A percentile compares a stretch with the other conserved stretches of the same genome.
These are phyloP conservation scores for Fusarium proliferatum DNA, from an alignment of 2,329 filamentous ascomycete species.

Conservation along the genomic window DNA sequence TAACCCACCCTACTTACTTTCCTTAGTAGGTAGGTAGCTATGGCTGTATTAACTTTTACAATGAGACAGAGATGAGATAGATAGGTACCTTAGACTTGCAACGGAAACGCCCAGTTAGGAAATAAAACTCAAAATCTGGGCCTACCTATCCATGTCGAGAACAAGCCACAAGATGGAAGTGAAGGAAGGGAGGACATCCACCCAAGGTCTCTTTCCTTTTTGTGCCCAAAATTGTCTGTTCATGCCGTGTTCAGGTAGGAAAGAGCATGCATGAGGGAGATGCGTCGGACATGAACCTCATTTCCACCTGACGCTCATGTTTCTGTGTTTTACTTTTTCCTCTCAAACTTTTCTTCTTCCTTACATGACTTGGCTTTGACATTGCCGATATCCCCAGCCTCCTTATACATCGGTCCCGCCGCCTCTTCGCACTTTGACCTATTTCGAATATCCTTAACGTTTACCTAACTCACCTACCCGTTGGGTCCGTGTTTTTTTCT, in stretches of 20 bases:
- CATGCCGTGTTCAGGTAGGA: not conserved
- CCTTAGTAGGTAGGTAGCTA: not conserved
- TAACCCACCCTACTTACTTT: not conserved
- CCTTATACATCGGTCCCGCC: constrained; percentile 20
- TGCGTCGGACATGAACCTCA: constrained; percentile 17
- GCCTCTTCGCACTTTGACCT: constrained; percentile 24
- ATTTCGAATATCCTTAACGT: constrained; percentile 2
- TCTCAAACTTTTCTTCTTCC: constrained; percentile 6
- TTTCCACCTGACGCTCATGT: constrained; percentile 32
- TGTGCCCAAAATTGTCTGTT: constrained; percentile 3
- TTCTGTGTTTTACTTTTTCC: constrained; percentile 29
- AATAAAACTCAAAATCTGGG: constrained; percentile 1
- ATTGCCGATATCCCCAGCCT: constrained; percentile 17
- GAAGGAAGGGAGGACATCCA: not conserved
- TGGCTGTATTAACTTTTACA: not conserved
- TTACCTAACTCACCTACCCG: not conserved
- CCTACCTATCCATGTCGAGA: not conserved
- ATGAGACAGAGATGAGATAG: constrained; percentile 1
- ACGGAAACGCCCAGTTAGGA: constrained; percentile 17
- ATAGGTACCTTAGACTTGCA: constrained; percentile 6
- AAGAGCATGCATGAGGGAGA: constrained; percentile 6
- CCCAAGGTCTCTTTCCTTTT: constrained; percentile 3
- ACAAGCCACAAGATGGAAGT: not conserved
- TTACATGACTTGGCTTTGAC: not conserved
- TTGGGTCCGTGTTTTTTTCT: constrained; percentile 8